Percentiles rank a stretch among this genome's conserved stretches.
These are phyloP conservation scores for Globisporangium takayamanum DNA, from an alignment of 352 stramenopile genomes.

Conservation along the genomic window DNA sequence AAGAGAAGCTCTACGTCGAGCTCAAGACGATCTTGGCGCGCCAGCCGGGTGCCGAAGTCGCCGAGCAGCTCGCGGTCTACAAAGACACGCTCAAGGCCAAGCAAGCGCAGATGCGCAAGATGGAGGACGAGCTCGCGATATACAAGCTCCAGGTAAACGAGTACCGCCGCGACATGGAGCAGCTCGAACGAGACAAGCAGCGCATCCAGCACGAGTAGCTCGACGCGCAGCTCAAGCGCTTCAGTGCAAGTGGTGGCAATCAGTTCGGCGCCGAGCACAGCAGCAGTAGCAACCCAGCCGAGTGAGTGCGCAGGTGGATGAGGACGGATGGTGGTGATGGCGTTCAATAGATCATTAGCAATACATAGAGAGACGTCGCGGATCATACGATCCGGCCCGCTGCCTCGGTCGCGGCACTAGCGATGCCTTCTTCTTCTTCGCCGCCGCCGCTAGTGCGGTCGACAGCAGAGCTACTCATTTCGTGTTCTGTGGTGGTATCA, in stretches of 20 bases:
- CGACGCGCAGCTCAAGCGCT: constrained; percentile 24
- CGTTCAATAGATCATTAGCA: too few species aligned
- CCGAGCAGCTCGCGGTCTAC: constrained; percentile 84
- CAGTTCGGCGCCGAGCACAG: background rate
- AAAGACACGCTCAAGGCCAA: constrained; percentile 87
- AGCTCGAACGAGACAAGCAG: constrained; percentile 56
- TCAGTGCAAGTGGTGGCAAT: background rate
- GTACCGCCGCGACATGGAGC: constrained; percentile 59
- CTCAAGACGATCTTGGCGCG: constrained; percentile 86
- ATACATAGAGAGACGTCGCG: too few species aligned
- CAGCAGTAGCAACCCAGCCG: too few species aligned
- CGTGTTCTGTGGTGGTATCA: too few species aligned
- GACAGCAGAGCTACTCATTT: too few species aligned
- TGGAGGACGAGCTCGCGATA: constrained; percentile 90
- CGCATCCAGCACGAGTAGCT: constrained; percentile 64
- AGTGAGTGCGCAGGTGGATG: too few species aligned
- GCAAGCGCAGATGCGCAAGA: constrained; percentile 63
- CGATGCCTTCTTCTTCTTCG: too few species aligned
- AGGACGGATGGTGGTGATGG: too few species aligned
- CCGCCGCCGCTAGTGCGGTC: too few species aligned
- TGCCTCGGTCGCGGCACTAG: too few species aligned
- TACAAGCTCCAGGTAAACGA: constrained; percentile 90
- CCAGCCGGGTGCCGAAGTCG: constrained; percentile 83
- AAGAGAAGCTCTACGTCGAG: constrained; percentile 91
- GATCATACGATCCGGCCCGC: too few species aligned